These are phyloP conservation scores for Fusarium multiceps DNA, from an alignment of 2,329 filamentous ascomycete species.

Conservation along the genomic window DNA sequence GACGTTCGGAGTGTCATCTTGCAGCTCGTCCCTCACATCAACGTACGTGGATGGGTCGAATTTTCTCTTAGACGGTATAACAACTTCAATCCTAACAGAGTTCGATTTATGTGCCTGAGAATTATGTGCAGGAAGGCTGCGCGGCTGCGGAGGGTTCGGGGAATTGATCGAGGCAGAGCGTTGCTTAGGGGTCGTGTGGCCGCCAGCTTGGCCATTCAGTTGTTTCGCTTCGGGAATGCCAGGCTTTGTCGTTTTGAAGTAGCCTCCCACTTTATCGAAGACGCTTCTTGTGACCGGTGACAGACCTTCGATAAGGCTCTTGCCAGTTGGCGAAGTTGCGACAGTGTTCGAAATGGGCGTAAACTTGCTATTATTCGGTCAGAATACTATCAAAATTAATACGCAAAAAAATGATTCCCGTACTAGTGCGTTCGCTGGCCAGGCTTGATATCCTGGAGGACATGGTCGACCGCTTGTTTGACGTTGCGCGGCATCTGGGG, in stretches of 20 bases:
- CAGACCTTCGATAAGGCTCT: constrained; percentile 55
- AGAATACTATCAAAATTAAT: neutral
- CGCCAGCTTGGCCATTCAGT: constrained; percentile 52
- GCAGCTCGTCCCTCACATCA: constrained; percentile 46
- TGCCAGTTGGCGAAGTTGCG: constrained; percentile 36
- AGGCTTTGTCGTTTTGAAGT: constrained; percentile 54
- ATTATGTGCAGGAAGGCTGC: constrained; percentile 33
- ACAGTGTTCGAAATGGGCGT: constrained; percentile 45
- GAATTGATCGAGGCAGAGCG: constrained; percentile 38
- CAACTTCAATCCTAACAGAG: constrained; percentile 59
- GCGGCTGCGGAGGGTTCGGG: constrained; percentile 27
- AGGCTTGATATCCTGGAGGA: constrained; percentile 78
- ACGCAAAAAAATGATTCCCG: constrained; percentile 38
- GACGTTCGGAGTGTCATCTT: constrained; percentile 33
- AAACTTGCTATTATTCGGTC: constrained; percentile 63
- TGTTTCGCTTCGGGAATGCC: constrained; percentile 46
- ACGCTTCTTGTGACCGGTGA: constrained; percentile 60
- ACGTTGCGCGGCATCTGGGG: constrained; percentile 72
- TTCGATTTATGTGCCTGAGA: constrained; percentile 51
- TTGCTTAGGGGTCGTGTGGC: constrained; percentile 35
- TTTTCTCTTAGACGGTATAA: constrained; percentile 58
- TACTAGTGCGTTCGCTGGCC: constrained; percentile 78
- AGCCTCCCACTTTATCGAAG: constrained; percentile 55
- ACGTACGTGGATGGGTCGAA: constrained; percentile 54
- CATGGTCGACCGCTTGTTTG: constrained; percentile 77